Conservation (phyloP, 345 rosid genomes). For the Melastoma malabathricum region DNA sequence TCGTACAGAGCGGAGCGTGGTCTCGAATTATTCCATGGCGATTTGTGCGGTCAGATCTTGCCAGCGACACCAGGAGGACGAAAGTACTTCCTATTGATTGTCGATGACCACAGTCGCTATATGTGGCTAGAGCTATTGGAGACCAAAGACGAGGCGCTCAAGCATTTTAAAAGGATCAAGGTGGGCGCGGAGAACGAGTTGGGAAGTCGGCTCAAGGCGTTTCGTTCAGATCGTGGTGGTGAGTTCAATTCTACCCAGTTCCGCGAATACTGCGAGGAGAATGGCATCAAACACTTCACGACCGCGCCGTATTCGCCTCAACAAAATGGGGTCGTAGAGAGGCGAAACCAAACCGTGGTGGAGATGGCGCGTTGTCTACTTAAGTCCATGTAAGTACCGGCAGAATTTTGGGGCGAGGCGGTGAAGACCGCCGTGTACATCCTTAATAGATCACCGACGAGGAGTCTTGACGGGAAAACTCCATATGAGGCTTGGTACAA, state of each 20-base stretch:
- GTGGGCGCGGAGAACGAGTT: background rate
- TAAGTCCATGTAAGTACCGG: background rate
- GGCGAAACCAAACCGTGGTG: conserved; percentile 2
- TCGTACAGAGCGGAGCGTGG: background rate
- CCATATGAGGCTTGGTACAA: no score
- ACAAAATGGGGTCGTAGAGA: conserved; percentile 8
- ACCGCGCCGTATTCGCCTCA: conserved; percentile 4
- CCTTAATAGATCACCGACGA: no score
- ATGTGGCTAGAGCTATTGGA: background rate
- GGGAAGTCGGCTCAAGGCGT: background rate
- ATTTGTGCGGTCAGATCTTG: background rate
- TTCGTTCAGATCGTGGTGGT: background rate
- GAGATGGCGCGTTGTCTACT: background rate
- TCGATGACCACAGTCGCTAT: background rate
- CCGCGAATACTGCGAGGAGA: no score
- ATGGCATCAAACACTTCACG: background rate
- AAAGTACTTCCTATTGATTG: conserved; percentile 1
- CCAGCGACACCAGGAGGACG: background rate
- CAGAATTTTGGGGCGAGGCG: no score
- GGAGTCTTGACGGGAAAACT: no score
- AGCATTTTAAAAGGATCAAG: background rate
- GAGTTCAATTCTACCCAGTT: background rate
- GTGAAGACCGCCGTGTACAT: no score
- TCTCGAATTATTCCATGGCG: background rate
- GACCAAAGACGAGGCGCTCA: background rate